A percentile compares a stretch with the other conserved stretches of the same genome.
Evolutionary conservation across 768 basidiomycete species (phyloP).

Genomic region (Collybia sp.): DNA sequence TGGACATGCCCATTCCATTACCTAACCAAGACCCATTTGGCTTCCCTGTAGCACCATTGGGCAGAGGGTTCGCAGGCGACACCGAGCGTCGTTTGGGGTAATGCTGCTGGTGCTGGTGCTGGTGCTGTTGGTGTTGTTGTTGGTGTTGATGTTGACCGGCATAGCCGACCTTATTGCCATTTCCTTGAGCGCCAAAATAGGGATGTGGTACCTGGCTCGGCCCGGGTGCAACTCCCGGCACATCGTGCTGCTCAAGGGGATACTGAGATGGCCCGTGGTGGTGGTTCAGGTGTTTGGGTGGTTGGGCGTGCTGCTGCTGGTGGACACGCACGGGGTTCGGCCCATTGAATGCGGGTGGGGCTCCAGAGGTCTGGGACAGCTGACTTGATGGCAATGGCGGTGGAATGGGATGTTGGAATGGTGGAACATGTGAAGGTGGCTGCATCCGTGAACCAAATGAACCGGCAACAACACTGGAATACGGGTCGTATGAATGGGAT

Average conservation of each 20-base stretch:
- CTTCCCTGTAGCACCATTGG: slow-evolving; percentile 24
- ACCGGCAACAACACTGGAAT: too few relatives aligned
- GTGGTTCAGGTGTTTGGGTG: background rate
- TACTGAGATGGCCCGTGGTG: slow-evolving; percentile 7
- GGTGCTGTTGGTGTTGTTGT: slow-evolving; percentile 6
- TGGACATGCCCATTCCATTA: slow-evolving; percentile 22
- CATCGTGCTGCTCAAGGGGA: slow-evolving; percentile 1
- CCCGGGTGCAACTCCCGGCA: slow-evolving; percentile 11
- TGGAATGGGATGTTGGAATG: slow-evolving; percentile 11
- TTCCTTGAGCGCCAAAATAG: slow-evolving; percentile 19
- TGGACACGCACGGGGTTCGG: slow-evolving; percentile 1
- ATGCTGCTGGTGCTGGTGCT: slow-evolving; percentile 6
- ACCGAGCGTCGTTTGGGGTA: slow-evolving; percentile 25
- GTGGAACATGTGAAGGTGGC: slow-evolving; percentile 4
- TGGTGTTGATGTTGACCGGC: slow-evolving; percentile 8
- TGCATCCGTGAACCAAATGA: too few relatives aligned
- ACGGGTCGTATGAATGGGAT: background rate
- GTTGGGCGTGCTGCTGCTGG: slow-evolving; percentile 1
- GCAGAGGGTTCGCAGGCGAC: slow-evolving; percentile 28
- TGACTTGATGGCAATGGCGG: slow-evolving; percentile 12
- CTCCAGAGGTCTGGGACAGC: slow-evolving; percentile 6
- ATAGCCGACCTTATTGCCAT: slow-evolving; percentile 5
- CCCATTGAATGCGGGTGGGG: too few relatives aligned
- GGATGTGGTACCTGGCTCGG: slow-evolving; percentile 26
- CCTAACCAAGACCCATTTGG: slow-evolving; percentile 32